These are phyloP conservation scores for Digitaria exilis DNA, from an alignment of 202 grass and related monocot species.

Conservation along the genomic window DNA sequence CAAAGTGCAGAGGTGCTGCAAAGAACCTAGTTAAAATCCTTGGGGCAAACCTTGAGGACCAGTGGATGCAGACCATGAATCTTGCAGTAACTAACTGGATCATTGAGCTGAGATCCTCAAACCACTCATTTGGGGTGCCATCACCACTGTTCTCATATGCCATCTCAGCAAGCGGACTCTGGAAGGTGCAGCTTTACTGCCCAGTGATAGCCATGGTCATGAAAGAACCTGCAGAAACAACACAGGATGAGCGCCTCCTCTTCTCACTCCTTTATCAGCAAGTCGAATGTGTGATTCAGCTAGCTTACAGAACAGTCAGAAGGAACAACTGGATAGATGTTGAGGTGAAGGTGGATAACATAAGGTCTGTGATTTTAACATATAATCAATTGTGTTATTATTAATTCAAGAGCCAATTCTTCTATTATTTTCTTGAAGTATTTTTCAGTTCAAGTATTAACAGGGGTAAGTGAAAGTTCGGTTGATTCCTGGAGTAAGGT, in stretches of 20 bases:
- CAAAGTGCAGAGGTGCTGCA: conserved; percentile 60
- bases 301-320: conserved; percentile 63
- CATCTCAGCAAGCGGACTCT: conserved; percentile 64
- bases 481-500: neutral
- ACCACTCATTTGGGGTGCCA: conserved; percentile 28
- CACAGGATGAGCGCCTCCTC: conserved; percentile 75
- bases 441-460: neutral
- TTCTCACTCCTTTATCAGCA: conserved; percentile 90
- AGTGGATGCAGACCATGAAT: conserved; percentile 85
- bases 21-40: conserved; percentile 67
- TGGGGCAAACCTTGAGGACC: conserved; percentile 75
- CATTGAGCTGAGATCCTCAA: conserved; percentile 53
- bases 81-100: conserved; percentile 88
- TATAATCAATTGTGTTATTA: conserved; percentile 12
- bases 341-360: conserved; percentile 80
- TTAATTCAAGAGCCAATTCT: neutral
- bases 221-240: conserved; percentile 56
- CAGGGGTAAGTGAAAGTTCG: neutral
- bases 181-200: conserved; percentile 94
- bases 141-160: conserved; percentile 72
- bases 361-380: conserved; percentile 67
- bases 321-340: conserved; percentile 80
- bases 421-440: neutral
- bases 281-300: conserved; percentile 83
- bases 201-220: conserved; percentile 78